Base-by-base conservation (phyloP, 768 basidiomycete genomes). In the Chalciporus chontae region DNA sequence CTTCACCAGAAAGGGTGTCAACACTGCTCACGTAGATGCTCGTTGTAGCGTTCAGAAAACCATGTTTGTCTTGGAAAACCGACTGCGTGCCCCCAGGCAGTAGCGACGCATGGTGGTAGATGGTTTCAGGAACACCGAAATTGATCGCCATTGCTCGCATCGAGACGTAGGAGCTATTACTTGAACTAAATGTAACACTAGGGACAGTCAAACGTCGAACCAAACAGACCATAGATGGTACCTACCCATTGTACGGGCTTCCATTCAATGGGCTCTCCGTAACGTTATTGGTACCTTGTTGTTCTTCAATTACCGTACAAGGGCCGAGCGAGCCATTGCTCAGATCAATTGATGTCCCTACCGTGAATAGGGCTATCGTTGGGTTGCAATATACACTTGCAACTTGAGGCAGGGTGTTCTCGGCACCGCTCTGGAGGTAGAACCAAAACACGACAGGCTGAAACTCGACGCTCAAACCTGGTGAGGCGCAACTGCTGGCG, bases 361-460 rank as follows among this genome's bases (percentile, higher is more conserved):
- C 74, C 47, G 72, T 61, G 52, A 70, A 75, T 2, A 73, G 60
- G 4, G 65, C 52, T 41, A 87, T 75, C 2, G 62, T 69, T 4
- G 85, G 84, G 10, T 64, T 54, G 58, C 85, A 87, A 53, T 86
- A 84, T 7, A 85, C 73, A 3, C 73, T 73, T 45, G 72, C 70
- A 1, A 73, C 77, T 50, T 80, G 69, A 11, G 69, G 62, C 19
- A 53, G 67, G 15, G 63, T 56, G 42, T 60, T 57, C 39, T 70
- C 61, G 26, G 40, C 36, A 15, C 54, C 43, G 27, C 53, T 54
- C 6, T 48, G 50, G 46, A 77, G 70, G 61, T 73, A 84, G 61
- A 64, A 85, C 84, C 84, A 87, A 57, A 86, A 87, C 69, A 86
- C 75, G 38, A 86, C 81, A 8, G 85, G 82, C 31, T 72, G 76